Evolutionary conservation across 2,329 filamentous ascomycete species (phyloP), one percentile per base, ranked within the genome.

Genomic region (Sarocladium kiliense): DNA sequence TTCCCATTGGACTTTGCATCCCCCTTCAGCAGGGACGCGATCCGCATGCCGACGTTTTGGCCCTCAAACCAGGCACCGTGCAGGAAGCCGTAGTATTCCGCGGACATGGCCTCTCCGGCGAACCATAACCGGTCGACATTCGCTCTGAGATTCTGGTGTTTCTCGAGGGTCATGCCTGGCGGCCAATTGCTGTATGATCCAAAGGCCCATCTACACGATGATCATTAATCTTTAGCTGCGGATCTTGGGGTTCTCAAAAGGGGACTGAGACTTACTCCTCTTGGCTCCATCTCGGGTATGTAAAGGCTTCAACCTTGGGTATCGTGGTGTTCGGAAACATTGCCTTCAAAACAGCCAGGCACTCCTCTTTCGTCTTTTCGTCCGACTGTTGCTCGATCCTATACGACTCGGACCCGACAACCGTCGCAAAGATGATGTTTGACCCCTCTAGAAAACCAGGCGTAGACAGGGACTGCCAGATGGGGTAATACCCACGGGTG

Each of bases 141-240:
- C n/a, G 84, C 82, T 1, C 85, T 78, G 11, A 88, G 71, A 59
- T 88, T 88, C 63, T 88, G 80, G 60, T 88, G 85, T 70, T 77
- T 81, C 62, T 87, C 80, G 0, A 88, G 71, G 0, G 80, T 84
- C 42, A 82, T 82, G 0, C 80, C 80, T 0, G 77, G 70, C 0
- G 85, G 85, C 86, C 85, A 88, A 64, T 87, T 87, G 36, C 81
- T 84, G 67, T 86, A 88, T 21, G 78, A 84, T 3, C 85, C 85
- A 54, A 77, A 81, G 0, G 74, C 66, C 76, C 75, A 78, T 1
- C 62, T 64, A 3, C 2, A 2, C 37, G 5, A 11, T 32, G 4
- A 55, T 27, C 14, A 25, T 44, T 58, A 59, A 55, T 47, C 2
- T 26, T 58, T 55, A 23, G 1, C 11, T 23, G 3, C 14, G 23